Percentiles rank a stretch among this genome's conserved stretches.
Evolutionary conservation across 2,329 filamentous ascomycete genomes (phyloP).

Genomic region (Neonectria neomacrospora): DNA sequence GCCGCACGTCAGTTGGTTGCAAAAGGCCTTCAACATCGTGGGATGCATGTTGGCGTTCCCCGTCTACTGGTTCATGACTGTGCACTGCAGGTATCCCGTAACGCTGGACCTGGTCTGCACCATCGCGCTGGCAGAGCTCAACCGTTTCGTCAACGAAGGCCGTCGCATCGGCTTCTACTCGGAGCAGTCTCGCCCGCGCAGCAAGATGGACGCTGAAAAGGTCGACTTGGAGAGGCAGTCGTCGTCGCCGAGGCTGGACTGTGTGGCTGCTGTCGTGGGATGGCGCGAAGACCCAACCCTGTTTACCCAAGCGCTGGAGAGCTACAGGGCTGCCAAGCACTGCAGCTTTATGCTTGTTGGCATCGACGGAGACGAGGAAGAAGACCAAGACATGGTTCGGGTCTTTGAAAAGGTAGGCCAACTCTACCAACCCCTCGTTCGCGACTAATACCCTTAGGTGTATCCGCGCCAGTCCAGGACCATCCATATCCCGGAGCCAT

Average conservation of each 20-base stretch:
- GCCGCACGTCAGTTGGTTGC: conserved; percentile 28
- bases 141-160: conserved; percentile 38
- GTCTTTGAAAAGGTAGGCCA: conserved; percentile 37
- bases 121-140: conserved; percentile 36
- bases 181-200: conserved; percentile 11
- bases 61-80: conserved; percentile 32
- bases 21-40: conserved; percentile 32
- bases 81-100: conserved; percentile 39
- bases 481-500: conserved; percentile 36
- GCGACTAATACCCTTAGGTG: conserved; percentile 27
- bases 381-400: conserved; percentile 40
- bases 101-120: conserved; percentile 39
- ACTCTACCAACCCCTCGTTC: neutral
- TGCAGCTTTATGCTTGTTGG: conserved; percentile 38
- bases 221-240: conserved; percentile 22
- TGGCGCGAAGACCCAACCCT: conserved; percentile 41
- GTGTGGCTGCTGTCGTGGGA: conserved; percentile 41
- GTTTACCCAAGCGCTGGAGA: conserved; percentile 39
- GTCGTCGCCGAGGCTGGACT: conserved; percentile 27
- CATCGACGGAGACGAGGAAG: conserved; percentile 39
- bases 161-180: conserved; percentile 33
- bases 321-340: conserved; percentile 32
- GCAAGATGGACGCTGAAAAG: conserved; percentile 29
- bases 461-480: conserved; percentile 33
- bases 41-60: conserved; percentile 36